Conservation (phyloP, 352 stramenopile species). For the Phytopythium sindhum region DNA sequence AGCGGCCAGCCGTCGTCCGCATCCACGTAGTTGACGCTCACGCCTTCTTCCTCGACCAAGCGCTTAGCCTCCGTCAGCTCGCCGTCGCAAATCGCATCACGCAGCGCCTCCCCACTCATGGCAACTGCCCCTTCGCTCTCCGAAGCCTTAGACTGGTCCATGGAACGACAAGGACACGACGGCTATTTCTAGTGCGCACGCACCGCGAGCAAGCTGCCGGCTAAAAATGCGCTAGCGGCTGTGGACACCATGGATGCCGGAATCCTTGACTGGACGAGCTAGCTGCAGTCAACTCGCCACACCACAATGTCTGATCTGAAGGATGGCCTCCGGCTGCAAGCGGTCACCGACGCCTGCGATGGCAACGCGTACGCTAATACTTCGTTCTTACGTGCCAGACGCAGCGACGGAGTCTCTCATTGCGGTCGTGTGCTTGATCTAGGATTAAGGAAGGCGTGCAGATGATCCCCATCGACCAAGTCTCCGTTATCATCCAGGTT, state of each 20-base stretch:
- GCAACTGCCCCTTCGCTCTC: neutral
- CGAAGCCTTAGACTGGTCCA: neutral
- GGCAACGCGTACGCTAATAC: neutral
- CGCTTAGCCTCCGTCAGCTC: slow-evolving; percentile 12
- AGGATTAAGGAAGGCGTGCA: neutral
- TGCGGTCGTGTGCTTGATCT: neutral
- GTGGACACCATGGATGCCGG: no score
- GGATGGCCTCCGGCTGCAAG: neutral
- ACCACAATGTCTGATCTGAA: neutral
- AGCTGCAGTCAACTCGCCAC: neutral
- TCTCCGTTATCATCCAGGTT: slow-evolving; percentile 6
- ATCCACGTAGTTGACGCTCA: slow-evolving; percentile 37
- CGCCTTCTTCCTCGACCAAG: slow-evolving; percentile 23
- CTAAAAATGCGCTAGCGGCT: neutral
- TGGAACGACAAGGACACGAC: no score
- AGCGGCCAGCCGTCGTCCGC: slow-evolving; percentile 37
- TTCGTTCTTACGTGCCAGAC: no score
- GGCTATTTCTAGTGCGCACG: neutral
- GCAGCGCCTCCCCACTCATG: slow-evolving; percentile 33
- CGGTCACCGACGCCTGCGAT: neutral
- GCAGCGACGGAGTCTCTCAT: neutral
- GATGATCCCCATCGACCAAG: slow-evolving; percentile 5
- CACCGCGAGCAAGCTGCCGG: neutral
- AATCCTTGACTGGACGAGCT: neutral
- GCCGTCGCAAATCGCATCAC: slow-evolving; percentile 40